These are phyloP conservation scores for Pichia sp. DNA, from an alignment of 1,139 yeast genomes.

Conservation along the genomic window DNA sequence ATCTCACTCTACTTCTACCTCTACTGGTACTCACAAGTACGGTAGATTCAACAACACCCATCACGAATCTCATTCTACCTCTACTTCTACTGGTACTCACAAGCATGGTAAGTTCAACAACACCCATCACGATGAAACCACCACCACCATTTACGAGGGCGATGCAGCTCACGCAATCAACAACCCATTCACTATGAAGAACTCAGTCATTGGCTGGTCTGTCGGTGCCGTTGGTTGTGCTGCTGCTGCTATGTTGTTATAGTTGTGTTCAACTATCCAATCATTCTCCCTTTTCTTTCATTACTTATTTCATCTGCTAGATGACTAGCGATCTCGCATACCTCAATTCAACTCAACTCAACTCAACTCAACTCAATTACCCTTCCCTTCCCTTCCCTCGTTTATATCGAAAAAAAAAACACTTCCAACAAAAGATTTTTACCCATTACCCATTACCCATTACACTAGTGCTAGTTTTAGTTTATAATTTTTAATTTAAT, in stretches of 20 bases:
- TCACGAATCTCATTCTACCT: constrained; percentile 28
- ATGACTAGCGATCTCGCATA: too few relatives aligned
- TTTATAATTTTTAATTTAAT: too few relatives aligned
- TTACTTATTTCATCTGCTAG: too few relatives aligned
- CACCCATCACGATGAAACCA: constrained; percentile 27
- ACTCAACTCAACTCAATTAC: too few relatives aligned
- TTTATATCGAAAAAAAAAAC: too few relatives aligned
- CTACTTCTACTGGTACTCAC: constrained; percentile 34
- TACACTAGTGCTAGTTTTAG: too few relatives aligned
- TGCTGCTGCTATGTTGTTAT: constrained; percentile 24
- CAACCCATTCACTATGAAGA: constrained; percentile 14
- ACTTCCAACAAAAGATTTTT: too few relatives aligned
- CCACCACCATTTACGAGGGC: constrained; percentile 14
- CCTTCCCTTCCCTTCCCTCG: too few relatives aligned
- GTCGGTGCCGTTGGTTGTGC: constrained; percentile 24
- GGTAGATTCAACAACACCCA: constrained; percentile 37
- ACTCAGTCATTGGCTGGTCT: constrained; percentile 19
- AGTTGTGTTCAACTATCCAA: constrained; percentile 5
- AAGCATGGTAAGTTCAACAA: constrained; percentile 43
- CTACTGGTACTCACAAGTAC: constrained; percentile 29
- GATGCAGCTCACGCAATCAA: constrained; percentile 18
- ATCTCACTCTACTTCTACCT: constrained; percentile 16
- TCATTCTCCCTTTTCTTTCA: too few relatives aligned
- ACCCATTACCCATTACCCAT: too few relatives aligned
- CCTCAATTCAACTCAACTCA: too few relatives aligned